These are phyloP conservation scores for Populus alba DNA, from an alignment of 345 rosid species.

Conservation along the genomic window DNA sequence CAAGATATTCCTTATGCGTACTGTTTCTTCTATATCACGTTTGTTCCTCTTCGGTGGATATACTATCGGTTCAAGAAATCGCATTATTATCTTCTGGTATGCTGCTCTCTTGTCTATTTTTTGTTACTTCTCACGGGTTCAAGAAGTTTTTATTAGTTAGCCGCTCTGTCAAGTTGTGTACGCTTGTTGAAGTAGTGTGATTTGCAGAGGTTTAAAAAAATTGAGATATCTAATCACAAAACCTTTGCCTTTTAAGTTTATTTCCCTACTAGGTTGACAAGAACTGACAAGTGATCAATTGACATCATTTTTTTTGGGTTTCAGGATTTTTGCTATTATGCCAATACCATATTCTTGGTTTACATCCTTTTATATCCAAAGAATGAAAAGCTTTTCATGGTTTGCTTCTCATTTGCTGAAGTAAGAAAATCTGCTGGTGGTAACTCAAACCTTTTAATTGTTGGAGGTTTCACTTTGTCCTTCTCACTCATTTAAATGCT, in stretches of 20 bases:
- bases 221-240: neutral
- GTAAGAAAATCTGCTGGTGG: constrained; percentile 35
- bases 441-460: neutral
- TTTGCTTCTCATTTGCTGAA: constrained; percentile 97
- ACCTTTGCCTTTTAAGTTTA: neutral
- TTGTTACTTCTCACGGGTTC: neutral
- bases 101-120: constrained; percentile 14
- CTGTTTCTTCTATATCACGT: constrained; percentile 69
- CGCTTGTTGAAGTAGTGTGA: neutral
- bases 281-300: neutral
- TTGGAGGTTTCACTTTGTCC: constrained; percentile 9
- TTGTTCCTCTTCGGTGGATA: constrained; percentile 97
- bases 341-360: constrained; percentile 90
- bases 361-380: constrained; percentile 76
- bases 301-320: constrained; percentile 13
- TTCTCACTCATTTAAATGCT: constrained; percentile 18
- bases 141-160: neutral
- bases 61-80: constrained; percentile 93
- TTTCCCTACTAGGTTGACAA: neutral
- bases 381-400: constrained; percentile 90
- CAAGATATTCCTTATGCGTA: constrained; percentile 81
- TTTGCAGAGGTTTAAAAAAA: neutral
- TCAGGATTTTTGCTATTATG: constrained; percentile 97
- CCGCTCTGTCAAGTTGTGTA: neutral
- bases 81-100: constrained; percentile 98